phyloP scores from a whole-genome alignment of 495 filamentous ascomycete species.

The Penicillium ochrochloron region DNA sequence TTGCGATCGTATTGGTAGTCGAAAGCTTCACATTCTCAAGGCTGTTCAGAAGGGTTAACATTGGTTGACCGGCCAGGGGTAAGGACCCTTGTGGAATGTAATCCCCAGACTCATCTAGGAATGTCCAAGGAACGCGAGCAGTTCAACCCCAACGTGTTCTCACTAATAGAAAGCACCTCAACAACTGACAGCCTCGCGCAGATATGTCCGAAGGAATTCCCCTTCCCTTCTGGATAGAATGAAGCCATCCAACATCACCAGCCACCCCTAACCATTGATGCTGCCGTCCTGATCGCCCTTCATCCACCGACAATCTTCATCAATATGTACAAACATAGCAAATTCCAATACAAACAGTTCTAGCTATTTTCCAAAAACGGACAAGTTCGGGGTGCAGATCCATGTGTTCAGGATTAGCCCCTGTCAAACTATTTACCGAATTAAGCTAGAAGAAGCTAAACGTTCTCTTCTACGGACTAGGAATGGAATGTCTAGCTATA shows the following conservation, averaged over 20 bases:
- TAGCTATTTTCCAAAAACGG: not conserved
- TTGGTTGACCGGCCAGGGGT: not conserved
- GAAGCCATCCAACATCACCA: not conserved
- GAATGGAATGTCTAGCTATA: not conserved
- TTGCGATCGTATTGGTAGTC: not conserved
- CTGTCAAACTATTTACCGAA: not conserved
- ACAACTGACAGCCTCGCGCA: not conserved
- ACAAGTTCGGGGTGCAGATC: not conserved
- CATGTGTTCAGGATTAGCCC: not conserved
- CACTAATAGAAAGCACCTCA: not conserved
- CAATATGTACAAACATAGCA: not conserved
- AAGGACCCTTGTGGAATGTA: slow-evolving; percentile 3
- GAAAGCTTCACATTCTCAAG: not conserved
- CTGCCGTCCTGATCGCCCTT: not conserved
- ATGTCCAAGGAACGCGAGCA: not conserved
- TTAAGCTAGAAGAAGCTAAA: not conserved
- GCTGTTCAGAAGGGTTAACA: not conserved
- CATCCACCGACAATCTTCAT: not conserved
- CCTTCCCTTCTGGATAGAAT: not conserved
- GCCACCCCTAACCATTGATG: slow-evolving; percentile 3
- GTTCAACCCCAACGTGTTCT: not conserved
- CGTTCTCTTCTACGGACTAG: not conserved
- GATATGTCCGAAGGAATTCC: not conserved
- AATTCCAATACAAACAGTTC: not conserved
- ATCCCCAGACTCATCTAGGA: slow-evolving; percentile 8